Evolutionary conservation across 176 grass and related monocot species (phyloP).

Genomic region (Melocanna baccifera): DNA sequence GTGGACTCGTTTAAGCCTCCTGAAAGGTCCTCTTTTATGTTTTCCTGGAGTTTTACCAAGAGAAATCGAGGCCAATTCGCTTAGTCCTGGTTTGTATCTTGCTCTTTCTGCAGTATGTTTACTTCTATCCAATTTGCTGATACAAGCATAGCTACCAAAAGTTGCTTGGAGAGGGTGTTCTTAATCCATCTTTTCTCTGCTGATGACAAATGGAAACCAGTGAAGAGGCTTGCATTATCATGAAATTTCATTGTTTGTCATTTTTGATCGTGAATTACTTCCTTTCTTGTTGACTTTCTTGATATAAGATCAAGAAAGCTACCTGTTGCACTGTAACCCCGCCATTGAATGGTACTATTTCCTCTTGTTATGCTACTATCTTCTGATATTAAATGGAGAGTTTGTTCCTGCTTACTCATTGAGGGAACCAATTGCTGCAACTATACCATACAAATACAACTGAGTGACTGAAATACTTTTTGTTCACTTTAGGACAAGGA

Average conservation of each 20-base stretch:
- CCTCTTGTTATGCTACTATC: not conserved
- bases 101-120: constrained; percentile 59
- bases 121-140: constrained; percentile 54
- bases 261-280: not conserved
- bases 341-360: not conserved
- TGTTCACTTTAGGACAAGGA: constrained; percentile 62
- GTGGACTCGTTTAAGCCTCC: constrained; percentile 40
- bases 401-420: not conserved
- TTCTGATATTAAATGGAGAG: not conserved
- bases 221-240: constrained; percentile 50
- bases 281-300: not conserved
- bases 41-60: not conserved
- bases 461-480: not conserved
- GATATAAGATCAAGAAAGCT: not conserved
- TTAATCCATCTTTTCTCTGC: constrained; percentile 36
- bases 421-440: not conserved
- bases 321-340: not conserved
- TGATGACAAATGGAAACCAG: constrained; percentile 43
- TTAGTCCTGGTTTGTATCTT: constrained; percentile 17
- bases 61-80: not conserved
- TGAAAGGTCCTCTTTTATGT: constrained; percentile 37
- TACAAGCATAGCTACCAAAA: constrained; percentile 50
- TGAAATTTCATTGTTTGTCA: not conserved
- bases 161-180: constrained; percentile 56
- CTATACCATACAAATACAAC: not conserved